Evolutionary conservation across 108 stramenopile species (phyloP).

Genomic region (Nitzschia inconspicua): DNA sequence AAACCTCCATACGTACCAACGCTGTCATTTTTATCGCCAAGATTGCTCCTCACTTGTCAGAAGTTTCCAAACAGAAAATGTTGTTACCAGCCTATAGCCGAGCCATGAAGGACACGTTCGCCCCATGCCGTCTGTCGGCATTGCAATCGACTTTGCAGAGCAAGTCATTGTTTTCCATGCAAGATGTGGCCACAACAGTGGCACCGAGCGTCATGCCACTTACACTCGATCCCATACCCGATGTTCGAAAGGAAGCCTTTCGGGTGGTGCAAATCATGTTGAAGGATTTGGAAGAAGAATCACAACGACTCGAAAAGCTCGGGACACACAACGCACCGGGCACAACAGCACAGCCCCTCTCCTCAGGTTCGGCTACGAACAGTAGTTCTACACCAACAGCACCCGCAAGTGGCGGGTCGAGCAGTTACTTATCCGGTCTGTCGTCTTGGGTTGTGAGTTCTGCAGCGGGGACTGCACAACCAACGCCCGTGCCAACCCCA

Average conservation of each 20-base stretch:
- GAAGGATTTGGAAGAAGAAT: slow-evolving; percentile 55
- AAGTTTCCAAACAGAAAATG: slow-evolving; percentile 68
- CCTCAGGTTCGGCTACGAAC: not conserved
- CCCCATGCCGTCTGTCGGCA: slow-evolving; percentile 74
- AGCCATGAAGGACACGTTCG: slow-evolving; percentile 78
- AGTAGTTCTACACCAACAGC: slow-evolving; percentile 30
- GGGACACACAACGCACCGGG: slow-evolving; percentile 15
- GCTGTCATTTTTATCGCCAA: slow-evolving; percentile 87
- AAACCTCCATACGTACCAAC: slow-evolving; percentile 77
- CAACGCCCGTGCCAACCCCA: slow-evolving; percentile 11
- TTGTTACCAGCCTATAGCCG: slow-evolving; percentile 74
- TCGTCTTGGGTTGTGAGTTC: slow-evolving; percentile 74
- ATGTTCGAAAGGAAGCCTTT: slow-evolving; percentile 79
- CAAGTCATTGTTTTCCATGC: slow-evolving; percentile 55
- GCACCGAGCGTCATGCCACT: slow-evolving; percentile 62
- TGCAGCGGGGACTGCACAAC: slow-evolving; percentile 13
- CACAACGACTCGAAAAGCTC: slow-evolving; percentile 44
- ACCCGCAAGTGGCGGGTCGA: slow-evolving; percentile 25
- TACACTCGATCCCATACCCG: slow-evolving; percentile 59
- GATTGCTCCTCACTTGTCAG: slow-evolving; percentile 65
- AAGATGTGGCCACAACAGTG: slow-evolving; percentile 60
- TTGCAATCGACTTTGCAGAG: slow-evolving; percentile 44
- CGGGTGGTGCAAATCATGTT: slow-evolving; percentile 55
- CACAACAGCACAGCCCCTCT: not conserved
- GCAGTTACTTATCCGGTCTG: slow-evolving; percentile 57